Evolutionary conservation across 2,329 filamentous ascomycete species (phyloP), one percentile per base, ranked within the genome.

Genomic region (Xylogone sp.): DNA sequence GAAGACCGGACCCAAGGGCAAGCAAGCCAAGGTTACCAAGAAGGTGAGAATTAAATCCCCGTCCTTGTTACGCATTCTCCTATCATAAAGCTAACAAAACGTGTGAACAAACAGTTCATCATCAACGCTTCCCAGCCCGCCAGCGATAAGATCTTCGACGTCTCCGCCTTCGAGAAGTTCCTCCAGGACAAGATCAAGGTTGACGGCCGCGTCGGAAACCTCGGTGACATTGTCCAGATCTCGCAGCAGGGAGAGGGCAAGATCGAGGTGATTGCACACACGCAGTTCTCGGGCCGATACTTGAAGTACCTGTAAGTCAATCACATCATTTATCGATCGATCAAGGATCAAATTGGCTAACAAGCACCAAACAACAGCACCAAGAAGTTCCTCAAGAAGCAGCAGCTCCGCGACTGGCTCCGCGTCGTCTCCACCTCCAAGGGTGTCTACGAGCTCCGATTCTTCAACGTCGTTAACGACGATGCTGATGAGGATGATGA

Each of bases 341-440:
- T n/a, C n/a, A n/a, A n/a, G n/a, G n/a, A n/a, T n/a, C n/a, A n/a
- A n/a, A n/a, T n/a, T n/a, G n/a, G n/a, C n/a, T n/a, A n/a, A n/a
- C n/a, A n/a, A n/a, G n/a, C n/a, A n/a, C n/a, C n/a, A n/a, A n/a
- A n/a, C 34, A 39, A 13, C 20, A 96, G 90, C 75, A 99, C 94
- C 76, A 99, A 99, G 90, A 99, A 99, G 86, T 99, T 96, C 88
- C 88, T 99, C 78, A 99, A 99, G 91, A 99, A 99, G 90, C 90
- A 97, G 84, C 93, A 97, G 86, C 90, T 99, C 74, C 90, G 94
- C 81, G 94, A 99, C 84, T 99, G 94, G 94, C 89, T 99, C 72
- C 92, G 94, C 70, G 93, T 99, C 68, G 94, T 99, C 71, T 95
- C 91, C 67, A 97, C 93, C 74, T 91, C 88, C 75, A 93, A 93